A percentile compares a stretch with the other conserved stretches of the same genome.
phyloP scores from a whole-genome alignment of 768 basidiomycete species.

The Trametes punicea region DNA sequence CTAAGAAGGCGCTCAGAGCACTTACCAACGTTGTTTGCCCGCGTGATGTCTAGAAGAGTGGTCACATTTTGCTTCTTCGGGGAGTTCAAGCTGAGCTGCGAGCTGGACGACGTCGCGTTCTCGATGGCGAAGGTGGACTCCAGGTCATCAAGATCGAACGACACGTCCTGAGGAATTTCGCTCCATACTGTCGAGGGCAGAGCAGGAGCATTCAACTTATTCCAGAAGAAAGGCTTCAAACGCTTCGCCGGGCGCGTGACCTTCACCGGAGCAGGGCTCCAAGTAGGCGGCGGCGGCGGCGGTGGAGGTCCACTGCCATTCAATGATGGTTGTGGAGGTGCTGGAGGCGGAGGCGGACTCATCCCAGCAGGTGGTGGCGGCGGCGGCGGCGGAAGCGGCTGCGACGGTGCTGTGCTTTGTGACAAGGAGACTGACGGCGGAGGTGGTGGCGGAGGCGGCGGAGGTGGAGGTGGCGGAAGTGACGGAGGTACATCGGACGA shows the following conservation, averaged over 20 bases:
- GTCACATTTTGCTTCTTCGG: constrained; percentile 58
- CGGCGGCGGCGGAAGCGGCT: constrained; percentile 36
- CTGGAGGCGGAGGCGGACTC: constrained; percentile 21
- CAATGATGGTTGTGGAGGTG: constrained; percentile 20
- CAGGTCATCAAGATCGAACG: constrained; percentile 66
- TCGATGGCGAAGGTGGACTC: constrained; percentile 71
- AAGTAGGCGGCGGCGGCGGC: constrained; percentile 34
- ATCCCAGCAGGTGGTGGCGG: constrained; percentile 18
- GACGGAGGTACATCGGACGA: constrained; percentile 34
- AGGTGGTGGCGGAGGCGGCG: constrained; percentile 18
- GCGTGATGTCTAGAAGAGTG: constrained; percentile 72
- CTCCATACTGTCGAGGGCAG: constrained; percentile 66
- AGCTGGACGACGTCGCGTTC: constrained; percentile 38
- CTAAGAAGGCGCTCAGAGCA: neutral
- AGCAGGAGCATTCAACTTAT: constrained; percentile 54
- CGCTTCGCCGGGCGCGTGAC: constrained; percentile 48
- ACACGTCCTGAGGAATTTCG: constrained; percentile 41
- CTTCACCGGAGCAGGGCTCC: constrained; percentile 19
- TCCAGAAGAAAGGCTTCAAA: constrained; percentile 90
- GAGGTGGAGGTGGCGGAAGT: constrained; percentile 24
- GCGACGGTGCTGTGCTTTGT: constrained; percentile 32
- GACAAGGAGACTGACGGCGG: constrained; percentile 18
- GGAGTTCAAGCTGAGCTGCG: constrained; percentile 38
- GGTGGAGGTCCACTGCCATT: constrained; percentile 36
- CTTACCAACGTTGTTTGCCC: constrained; percentile 82